Evolutionary conservation across 768 basidiomycete species (phyloP), one percentile per base, ranked within the genome.

Genomic region (Cytidiella melzeri): DNA sequence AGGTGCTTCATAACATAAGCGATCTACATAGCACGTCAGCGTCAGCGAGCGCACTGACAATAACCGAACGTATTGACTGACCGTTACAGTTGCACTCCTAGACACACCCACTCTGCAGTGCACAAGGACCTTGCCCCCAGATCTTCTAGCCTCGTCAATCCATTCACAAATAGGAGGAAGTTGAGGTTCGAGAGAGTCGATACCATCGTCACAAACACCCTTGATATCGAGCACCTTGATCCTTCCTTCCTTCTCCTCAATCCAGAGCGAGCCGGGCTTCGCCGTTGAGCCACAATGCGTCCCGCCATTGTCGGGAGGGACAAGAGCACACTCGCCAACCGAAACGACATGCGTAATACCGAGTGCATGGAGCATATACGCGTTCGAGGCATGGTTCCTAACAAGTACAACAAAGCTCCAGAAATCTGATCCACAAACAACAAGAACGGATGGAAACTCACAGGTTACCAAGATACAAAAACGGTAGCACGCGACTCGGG

Each of bases 101-200:
- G 87, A 90, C 38, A 98, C 95, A n/a, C 95, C 95, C n/a, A 98
- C 95, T n/a, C 93, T 79, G 66, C 95, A 98, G 67, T 98, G 95
- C 6, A 98, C 92, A 45, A 98, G 74, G 27, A 95, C 85, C 61
- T 88, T 87, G 2, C 95, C 95, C 5, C 94, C 93, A 43, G 83
- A 77, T 27, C 70, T 66, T 36, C 91, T 72, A 38, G 92, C 95
- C 44, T 79, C 75, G 59, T 95, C 92, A 57, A 98, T 97, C 90
- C 93, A 97, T 41, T 84, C 85, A 61, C 92, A 92, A 37, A 95
- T 88, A 2, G 86, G 84, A 51, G 82, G 82, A 26, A 98, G 76
- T 66, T 93, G 85, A 5, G 89, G 91, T 59, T 91, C 84, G 24
- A 98, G 77, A 24, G 89, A 91, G 67, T 95, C 93, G 63, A 96